Percentiles rank a stretch among this genome's conserved stretches.
These are phyloP conservation scores for Solanum virginianum DNA, from an alignment of 257 asterid species.

Conservation along the genomic window DNA sequence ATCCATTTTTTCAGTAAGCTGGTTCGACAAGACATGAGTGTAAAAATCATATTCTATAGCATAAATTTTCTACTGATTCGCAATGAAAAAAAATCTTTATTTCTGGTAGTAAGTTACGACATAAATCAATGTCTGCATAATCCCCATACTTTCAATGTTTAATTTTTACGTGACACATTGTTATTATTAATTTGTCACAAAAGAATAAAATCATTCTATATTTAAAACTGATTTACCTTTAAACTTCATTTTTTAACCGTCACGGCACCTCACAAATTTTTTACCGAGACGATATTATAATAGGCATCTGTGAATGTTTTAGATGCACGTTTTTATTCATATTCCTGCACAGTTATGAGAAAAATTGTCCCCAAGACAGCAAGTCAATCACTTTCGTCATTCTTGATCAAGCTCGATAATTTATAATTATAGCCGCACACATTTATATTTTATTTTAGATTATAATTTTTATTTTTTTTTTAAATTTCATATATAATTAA, in stretches of 20 bases:
- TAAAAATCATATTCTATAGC: not conserved
- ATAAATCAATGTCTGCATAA: not conserved
- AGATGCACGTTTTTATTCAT: not conserved
- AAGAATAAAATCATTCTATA: not conserved
- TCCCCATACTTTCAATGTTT: not conserved
- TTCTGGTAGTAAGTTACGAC: not conserved
- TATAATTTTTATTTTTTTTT: not conserved
- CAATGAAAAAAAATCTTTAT: too few species aligned
- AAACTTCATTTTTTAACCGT: not conserved
- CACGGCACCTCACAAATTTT: not conserved
- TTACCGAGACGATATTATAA: not conserved
- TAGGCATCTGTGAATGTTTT: not conserved
- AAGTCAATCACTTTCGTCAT: not conserved
- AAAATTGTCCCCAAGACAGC: not conserved
- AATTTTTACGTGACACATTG: not conserved
- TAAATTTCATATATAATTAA: rapidly evolving
- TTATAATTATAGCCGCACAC: not conserved
- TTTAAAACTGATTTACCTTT: not conserved
- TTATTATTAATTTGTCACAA: not conserved
- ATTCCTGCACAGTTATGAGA: not conserved
- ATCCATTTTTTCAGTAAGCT: not conserved
- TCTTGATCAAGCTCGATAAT: not conserved
- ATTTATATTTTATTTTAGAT: not conserved
- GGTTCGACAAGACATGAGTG: not conserved
- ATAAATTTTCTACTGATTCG: rapidly evolving